Base-by-base conservation (phyloP, 176 grass and related monocot genomes). In the Juncus inflexus region DNA sequence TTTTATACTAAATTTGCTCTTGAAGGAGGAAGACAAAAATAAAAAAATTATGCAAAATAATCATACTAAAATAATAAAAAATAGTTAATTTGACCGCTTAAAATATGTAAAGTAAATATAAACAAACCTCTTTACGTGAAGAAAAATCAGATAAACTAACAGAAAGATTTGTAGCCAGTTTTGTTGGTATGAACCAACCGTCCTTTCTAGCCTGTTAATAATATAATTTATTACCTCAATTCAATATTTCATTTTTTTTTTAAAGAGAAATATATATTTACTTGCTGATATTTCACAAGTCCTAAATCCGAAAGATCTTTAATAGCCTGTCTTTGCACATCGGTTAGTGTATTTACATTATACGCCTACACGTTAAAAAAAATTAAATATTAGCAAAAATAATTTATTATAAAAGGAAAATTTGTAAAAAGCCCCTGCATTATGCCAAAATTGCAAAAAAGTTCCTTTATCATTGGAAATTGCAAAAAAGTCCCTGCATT, bases 151-250 rank as follows among this genome's bases (percentile, higher is more conserved):
- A 85, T 61, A 91, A 81, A 70, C 84, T 91, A 58, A 81, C 70
- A 56, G 87, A 91, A 60, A 96, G 92, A 53, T 91, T 89, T 62
- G 84, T 96, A 64, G 92, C 92, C 79, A 96, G 62, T 75, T 89
- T 90, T 64, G 92, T 91, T 67, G 92, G 92, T 83, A 96, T 86
- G 66, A 96, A 96, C 87, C 87, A 96, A 69, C 84, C 73, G 65
- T 91, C 87, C 54, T 86, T 88, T 69, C 82, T 77, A 15, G 84
- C 92, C 92, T 91, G 64, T 54, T 50, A 74, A 52, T 61, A 60
- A 55, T 41, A 67, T 39, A 59, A 75, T 61, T 37, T 12, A 78
- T 67, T 54, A 53, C 39, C 16, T 67, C 50, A 54, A 16, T 56
- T 15, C 12, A 42, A 35, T 7, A 69, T 35, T 61, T 62, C 47